Base-by-base conservation (phyloP, 352 stramenopile genomes). In the Peronosclerospora sorghi region DNA sequence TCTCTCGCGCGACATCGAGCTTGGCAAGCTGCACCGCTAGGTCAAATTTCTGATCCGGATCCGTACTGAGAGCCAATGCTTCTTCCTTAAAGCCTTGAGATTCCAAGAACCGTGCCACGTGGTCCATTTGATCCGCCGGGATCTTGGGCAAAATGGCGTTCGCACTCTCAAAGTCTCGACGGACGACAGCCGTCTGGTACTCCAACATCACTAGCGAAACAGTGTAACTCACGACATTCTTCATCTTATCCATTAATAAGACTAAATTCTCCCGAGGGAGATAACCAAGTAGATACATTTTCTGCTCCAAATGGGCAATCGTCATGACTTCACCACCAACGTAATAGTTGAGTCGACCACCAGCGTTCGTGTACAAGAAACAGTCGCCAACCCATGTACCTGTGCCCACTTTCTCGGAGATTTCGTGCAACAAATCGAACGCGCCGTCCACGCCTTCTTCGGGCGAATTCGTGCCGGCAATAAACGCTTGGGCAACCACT, bases 301-400 rank as follows among this genome's bases (percentile, higher is more conserved):
- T 94, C 39, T 93, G 66, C 45, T 94, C 86, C 21, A 99, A 65
- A 63, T 99, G 96, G 14, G 93, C 88, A 1, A 99, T 68, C 26
- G 94, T 98, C 77, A 99, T 97, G 35, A 98, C 95, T 54, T 99
- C 89, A n/a, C 96, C 96, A 32, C 96, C 96, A n/a, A 99, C 95
- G 58, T 96, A 98, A 72, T 99, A 99, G 61, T 98, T 98, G 20
- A 99, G 72, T 20, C 94, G 73, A 4, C 85, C 83, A 23, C 66
- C 67, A 28, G 78, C 82, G 58, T 97, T 98, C 10, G 92, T 97
- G 84, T 98, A 99, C 46, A 99, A 73, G 68, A 99, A 99, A 73
- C 95, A 99, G 59, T 98, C 96, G 19, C 96, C 96, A n/a, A 99
- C 94, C 96, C 96, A 99, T 39, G 95, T 86, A 42, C 95, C 96